phyloP scores from a whole-genome alignment of 73 alveolate species.

The Paramecium sonneborni region DNA sequence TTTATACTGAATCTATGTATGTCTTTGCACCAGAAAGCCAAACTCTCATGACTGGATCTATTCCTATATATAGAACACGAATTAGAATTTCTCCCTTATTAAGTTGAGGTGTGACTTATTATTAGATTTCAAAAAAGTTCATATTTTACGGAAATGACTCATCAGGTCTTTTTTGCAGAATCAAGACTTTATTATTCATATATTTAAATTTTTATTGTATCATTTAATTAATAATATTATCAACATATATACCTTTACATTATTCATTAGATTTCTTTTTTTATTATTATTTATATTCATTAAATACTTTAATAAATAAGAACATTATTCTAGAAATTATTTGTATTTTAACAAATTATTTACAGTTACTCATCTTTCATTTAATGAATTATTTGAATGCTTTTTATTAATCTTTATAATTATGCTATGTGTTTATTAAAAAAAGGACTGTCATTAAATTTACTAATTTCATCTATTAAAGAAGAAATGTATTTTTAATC shows the following conservation, averaged over 20 bases:
- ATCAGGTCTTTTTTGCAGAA: slow-evolving; percentile 12
- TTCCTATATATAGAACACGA: slow-evolving; percentile 26
- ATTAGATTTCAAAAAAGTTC: slow-evolving; percentile 9
- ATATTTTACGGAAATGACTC: slow-evolving; percentile 41
- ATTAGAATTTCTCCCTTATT: slow-evolving; percentile 53
- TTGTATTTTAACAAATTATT: no score
- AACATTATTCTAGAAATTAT: neutral
- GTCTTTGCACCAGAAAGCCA: slow-evolving; percentile 69
- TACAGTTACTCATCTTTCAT: no score
- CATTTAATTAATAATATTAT: neutral
- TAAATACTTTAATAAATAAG: neutral
- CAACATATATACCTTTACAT: neutral
- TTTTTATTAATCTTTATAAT: no score
- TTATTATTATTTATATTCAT: neutral
- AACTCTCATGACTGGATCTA: slow-evolving; percentile 69
- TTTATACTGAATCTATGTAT: slow-evolving; percentile 47
- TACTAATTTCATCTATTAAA: no score
- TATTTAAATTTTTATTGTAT: neutral
- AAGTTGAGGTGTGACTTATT: neutral
- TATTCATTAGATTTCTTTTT: neutral
- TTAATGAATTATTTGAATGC: no score
- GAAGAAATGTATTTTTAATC: no score
- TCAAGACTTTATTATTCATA: slow-evolving; percentile 16
- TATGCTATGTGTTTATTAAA: no score
- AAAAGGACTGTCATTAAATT: no score